Evolutionary conservation across 768 basidiomycete genomes (phyloP).

Genomic region (Butyriboletus loyo): DNA sequence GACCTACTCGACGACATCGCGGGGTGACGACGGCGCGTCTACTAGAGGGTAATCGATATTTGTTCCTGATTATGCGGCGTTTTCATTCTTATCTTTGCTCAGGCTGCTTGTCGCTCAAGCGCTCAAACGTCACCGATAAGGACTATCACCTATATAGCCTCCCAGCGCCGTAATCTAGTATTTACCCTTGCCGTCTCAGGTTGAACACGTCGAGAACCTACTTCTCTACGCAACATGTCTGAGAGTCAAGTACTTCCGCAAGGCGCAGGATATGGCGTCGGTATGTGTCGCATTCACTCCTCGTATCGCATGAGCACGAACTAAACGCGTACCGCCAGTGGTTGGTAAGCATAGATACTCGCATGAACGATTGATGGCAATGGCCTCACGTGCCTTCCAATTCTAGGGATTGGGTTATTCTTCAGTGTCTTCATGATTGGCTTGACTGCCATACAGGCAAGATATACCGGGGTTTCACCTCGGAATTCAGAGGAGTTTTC

Average conservation of each 20-base stretch:
- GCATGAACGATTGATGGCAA: background rate
- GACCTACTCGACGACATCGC: no score
- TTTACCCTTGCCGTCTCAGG: background rate
- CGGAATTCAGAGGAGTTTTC: slow-evolving; percentile 81
- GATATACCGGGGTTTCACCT: slow-evolving; percentile 81
- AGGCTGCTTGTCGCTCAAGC: background rate
- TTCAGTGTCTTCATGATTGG: slow-evolving; percentile 80
- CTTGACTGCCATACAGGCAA: slow-evolving; percentile 75
- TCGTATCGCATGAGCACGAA: background rate
- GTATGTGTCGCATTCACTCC: slow-evolving; percentile 36
- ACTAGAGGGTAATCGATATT: no score
- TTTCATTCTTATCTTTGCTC: slow-evolving; percentile 15
- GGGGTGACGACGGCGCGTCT: background rate
- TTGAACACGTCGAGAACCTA: background rate
- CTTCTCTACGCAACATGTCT: slow-evolving; percentile 19
- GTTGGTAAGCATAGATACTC: slow-evolving; percentile 39
- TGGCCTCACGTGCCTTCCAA: slow-evolving; percentile 3
- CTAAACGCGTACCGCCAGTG: slow-evolving; percentile 34
- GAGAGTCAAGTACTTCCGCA: slow-evolving; percentile 55
- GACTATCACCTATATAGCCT: slow-evolving; percentile 12
- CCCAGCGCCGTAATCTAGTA: background rate
- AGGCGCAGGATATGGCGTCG: slow-evolving; percentile 84
- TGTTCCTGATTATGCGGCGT: background rate
- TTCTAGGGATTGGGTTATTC: slow-evolving; percentile 78
- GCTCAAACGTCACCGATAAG: slow-evolving; percentile 17